phyloP scores from a whole-genome alignment of 257 asterid species.

The Ilex aquifolium region DNA sequence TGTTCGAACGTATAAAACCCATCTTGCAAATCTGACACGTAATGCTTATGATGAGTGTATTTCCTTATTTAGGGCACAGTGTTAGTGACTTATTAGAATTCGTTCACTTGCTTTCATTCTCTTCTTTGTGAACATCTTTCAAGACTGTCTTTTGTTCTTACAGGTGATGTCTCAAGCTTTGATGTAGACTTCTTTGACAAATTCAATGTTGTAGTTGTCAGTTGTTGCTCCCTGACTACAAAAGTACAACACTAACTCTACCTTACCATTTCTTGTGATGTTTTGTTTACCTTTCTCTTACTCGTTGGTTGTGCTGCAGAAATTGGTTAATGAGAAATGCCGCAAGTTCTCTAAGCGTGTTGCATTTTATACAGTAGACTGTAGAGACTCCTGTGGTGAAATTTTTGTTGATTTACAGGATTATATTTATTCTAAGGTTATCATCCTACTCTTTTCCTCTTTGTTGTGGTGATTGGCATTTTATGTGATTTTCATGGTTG shows the following conservation, averaged over 20 bases:
- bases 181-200: constrained; percentile 47
- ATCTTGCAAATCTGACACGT: no score
- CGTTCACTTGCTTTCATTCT: not conserved
- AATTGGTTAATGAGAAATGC: constrained; percentile 77
- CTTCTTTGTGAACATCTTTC: constrained; percentile 38
- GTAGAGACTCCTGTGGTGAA: constrained; percentile 95
- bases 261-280: no score
- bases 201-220: constrained; percentile 8
- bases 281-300: constrained; percentile 7
- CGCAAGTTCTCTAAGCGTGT: constrained; percentile 71
- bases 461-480: no score
- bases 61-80: no score
- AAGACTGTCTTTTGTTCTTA: constrained; percentile 21
- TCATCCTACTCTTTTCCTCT: no score
- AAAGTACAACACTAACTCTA: constrained; percentile 26
- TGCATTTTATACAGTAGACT: constrained; percentile 85
- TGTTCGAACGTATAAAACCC: no score
- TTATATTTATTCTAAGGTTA: constrained; percentile 72
- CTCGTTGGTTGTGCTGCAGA: constrained; percentile 38
- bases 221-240: constrained; percentile 29
- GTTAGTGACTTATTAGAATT: no score
- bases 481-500: no score
- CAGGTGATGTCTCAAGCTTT: constrained; percentile 40
- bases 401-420: constrained; percentile 92
- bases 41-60: no score